phyloP scores from a whole-genome alignment of 2,329 filamentous ascomycete genomes.

The Cadophora gregata region DNA sequence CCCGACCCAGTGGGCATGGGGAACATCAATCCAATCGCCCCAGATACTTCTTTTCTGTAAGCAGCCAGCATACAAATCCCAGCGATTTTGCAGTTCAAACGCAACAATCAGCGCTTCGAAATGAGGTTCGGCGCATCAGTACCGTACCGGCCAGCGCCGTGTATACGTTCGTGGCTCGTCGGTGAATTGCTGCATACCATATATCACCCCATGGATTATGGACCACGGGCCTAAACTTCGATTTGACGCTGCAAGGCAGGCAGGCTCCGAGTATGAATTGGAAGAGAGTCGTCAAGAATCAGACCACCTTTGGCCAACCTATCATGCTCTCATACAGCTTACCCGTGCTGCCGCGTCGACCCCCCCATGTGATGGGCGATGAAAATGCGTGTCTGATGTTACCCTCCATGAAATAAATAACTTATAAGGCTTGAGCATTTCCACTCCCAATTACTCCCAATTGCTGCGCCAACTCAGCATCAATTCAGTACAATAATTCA shows the following conservation, averaged over 20 bases:
- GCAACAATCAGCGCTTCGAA: background rate
- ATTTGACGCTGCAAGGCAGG: conserved; percentile 18
- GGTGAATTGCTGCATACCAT: conserved; percentile 16
- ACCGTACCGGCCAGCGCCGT: conserved; percentile 23
- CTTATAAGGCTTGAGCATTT: conserved; percentile 26
- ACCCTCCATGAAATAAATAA: conserved; percentile 19
- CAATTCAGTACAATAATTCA: conserved; percentile 21
- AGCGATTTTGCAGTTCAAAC: conserved; percentile 1
- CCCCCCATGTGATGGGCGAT: conserved; percentile 19
- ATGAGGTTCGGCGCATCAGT: conserved; percentile 1
- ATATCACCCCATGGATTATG: conserved; percentile 26
- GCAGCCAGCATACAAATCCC: conserved; percentile 5
- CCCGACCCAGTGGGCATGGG: background rate
- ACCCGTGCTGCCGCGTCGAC: conserved; percentile 26
- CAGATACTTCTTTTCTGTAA: background rate
- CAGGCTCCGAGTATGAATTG: conserved; percentile 6
- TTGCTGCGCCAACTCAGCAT: conserved; percentile 16
- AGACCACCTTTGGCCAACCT: conserved; percentile 28
- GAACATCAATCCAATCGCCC: background rate
- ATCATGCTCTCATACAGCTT: conserved; percentile 21
- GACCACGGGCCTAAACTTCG: conserved; percentile 19
- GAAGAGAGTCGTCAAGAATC: conserved; percentile 19
- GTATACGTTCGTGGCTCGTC: conserved; percentile 8
- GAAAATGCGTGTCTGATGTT: conserved; percentile 7
- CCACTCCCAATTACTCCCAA: conserved; percentile 11